phyloP scores from a whole-genome alignment of 306 rosid genomes.

The Fagus sylvatica region DNA sequence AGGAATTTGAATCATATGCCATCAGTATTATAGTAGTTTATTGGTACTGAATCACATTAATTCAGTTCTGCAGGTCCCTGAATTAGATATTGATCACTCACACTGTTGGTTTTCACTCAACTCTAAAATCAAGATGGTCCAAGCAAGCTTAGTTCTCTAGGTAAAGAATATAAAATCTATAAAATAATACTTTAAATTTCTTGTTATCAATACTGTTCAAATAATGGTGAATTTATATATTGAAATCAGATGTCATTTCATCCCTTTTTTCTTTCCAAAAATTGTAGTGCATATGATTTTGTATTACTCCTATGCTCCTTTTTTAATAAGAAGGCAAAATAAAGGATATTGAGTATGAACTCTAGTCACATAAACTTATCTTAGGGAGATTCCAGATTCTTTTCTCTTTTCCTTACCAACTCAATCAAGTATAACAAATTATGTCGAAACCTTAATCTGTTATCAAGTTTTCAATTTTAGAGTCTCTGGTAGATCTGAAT shows the following conservation, averaged over 20 bases:
- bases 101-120: not conserved
- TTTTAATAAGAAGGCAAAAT: not conserved
- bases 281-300: not conserved
- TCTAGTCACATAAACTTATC: not conserved
- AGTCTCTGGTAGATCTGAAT: not conserved
- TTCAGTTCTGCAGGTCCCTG: too few species aligned
- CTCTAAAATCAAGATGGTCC: not conserved
- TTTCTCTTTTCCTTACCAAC: not conserved
- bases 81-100: not conserved
- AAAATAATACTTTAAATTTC: too few species aligned
- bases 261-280: not conserved
- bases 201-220: too few species aligned
- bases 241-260: not conserved
- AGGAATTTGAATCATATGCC: too few species aligned
- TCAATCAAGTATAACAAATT: not conserved
- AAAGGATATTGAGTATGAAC: not conserved
- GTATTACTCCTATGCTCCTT: not conserved
- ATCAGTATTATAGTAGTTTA: too few species aligned
- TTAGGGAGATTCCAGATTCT: not conserved
- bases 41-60: too few species aligned
- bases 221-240: too few species aligned
- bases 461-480: not conserved
- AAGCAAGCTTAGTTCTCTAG: not conserved
- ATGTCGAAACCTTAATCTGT: not conserved
- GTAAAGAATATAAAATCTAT: not conserved